These are phyloP conservation scores for Cladochytrium replicatum DNA, from an alignment of 192 early-diverging fungal genomes.

Conservation along the genomic window DNA sequence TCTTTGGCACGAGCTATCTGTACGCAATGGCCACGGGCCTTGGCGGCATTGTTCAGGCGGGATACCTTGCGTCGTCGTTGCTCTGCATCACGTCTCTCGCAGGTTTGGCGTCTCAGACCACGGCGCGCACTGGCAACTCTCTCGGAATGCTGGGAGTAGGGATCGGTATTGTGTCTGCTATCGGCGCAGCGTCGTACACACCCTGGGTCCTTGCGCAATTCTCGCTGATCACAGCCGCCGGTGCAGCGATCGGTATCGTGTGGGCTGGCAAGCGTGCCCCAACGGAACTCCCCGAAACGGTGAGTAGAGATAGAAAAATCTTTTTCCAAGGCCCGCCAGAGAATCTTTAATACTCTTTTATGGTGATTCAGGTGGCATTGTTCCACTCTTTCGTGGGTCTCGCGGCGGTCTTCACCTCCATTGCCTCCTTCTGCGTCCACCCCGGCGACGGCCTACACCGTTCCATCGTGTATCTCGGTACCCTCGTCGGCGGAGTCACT, in stretches of 20 bases:
- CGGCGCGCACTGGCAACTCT: constrained; percentile 19
- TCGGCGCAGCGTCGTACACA: constrained; percentile 10
- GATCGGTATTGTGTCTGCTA: constrained; percentile 14
- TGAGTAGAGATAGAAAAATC: no score
- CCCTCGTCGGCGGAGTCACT: constrained; percentile 20
- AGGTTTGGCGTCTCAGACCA: constrained; percentile 18
- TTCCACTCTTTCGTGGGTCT: constrained; percentile 24
- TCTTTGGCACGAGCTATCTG: constrained; percentile 17
- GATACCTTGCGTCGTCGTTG: constrained; percentile 15
- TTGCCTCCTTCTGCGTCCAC: constrained; percentile 17
- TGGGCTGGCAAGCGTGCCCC: constrained; percentile 17
- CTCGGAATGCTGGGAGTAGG: constrained; percentile 23
- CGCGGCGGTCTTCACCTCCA: constrained; percentile 19
- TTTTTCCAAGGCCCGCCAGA: no score
- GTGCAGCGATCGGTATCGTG: constrained; percentile 14
- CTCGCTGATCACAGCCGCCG: constrained; percentile 13
- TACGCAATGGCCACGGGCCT: constrained; percentile 8
- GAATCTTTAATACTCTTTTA: no score
- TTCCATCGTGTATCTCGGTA: constrained; percentile 21
- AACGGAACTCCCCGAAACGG: constrained; percentile 26
- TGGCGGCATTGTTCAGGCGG: constrained; percentile 24
- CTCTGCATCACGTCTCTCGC: constrained; percentile 23
- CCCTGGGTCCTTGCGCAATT: constrained; percentile 24
- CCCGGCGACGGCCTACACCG: constrained; percentile 11
- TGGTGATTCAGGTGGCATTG: no score